phyloP scores from a whole-genome alignment of 208 protist species.

The Leishmania mexicana region DNA sequence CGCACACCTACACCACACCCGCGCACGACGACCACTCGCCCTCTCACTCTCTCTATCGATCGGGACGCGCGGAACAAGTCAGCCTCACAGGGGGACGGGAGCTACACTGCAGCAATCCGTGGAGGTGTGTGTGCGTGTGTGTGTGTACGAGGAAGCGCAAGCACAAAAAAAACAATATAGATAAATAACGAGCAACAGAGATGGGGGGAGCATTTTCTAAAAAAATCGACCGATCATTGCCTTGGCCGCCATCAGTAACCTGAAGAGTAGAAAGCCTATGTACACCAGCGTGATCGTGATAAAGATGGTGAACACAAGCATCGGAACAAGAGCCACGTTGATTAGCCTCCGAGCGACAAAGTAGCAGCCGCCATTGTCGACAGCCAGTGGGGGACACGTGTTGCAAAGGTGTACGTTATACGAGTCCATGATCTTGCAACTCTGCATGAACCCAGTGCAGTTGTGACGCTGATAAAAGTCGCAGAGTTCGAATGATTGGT shows the following conservation, averaged over 20 bases:
- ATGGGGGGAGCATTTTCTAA: not conserved
- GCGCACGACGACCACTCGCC: not conserved
- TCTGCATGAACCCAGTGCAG: not conserved
- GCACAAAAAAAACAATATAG: not conserved
- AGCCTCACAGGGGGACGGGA: not conserved
- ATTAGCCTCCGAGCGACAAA: not conserved
- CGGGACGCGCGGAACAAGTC: too few species aligned
- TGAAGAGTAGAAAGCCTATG: slow-evolving; percentile 9
- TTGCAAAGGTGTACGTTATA: not conserved
- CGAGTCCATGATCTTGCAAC: not conserved
- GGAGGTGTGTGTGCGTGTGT: not conserved
- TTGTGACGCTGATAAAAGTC: not conserved
- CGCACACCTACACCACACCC: not conserved
- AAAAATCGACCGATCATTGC: not conserved
- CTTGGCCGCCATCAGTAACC: slow-evolving; percentile 5
- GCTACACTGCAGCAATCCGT: not conserved
- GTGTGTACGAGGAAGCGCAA: not conserved
- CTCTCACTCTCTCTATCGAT: too few species aligned
- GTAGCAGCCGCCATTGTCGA: slow-evolving; percentile 7
- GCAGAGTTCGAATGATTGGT: not conserved
- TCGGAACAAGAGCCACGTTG: not conserved
- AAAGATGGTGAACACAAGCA: slow-evolving; percentile 21
- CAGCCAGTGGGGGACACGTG: not conserved
- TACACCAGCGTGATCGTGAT: slow-evolving; percentile 5
- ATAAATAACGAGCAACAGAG: not conserved